Evolutionary conservation across 164 flowering plant genomes (phyloP), one percentile per base, ranked within the genome.

Genomic region (Sextonia rubra): DNA sequence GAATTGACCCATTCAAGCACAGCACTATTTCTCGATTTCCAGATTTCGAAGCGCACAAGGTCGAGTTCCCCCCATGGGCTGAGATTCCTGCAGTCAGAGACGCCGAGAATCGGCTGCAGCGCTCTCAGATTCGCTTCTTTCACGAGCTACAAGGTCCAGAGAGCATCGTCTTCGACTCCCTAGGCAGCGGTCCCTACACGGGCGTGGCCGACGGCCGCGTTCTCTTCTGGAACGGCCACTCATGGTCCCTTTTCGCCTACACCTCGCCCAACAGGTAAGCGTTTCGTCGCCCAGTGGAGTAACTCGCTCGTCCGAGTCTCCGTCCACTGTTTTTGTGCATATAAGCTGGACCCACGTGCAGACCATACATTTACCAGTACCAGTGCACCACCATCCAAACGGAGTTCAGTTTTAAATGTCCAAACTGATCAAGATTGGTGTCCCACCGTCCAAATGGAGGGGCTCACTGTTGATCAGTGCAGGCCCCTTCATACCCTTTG

Each of bases 201-300:
- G 98, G 99, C 23, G 86, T 95, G 22, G 96, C 99, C 47, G 98
- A 95, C 61, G 99, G 99, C 3, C 72, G 99, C 55, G 66, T 94
- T 66, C n/a, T 82, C 60, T 79, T 81, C 76, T 81, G 84, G 84
- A 77, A 79, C 15, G 80, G 84, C 58, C 52, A 76, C 17, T 32
- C 76, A 2, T 81, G 84, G 84, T 75, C 66, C 9, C 80, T 77
- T 58, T 81, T 81, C 44, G 82, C 84, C 4, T 72, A 66, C 56
- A 81, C 84, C 70, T 81, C 82, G 12, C 62, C 82, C 3, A 75
- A 76, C 62, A 74, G 79, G 81, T 81, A 74, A 48, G 62, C 11
- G 11, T 56, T 18, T 17, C 23, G 24, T 20, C n/a, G n/a, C 23
- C 11, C 8, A 8, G 61, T 20, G 11, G 5, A 32, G 9, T 32